Evolutionary conservation across 1,284 basidiomycete genomes (phyloP).

Genomic region (Cronartium quercuum): DNA sequence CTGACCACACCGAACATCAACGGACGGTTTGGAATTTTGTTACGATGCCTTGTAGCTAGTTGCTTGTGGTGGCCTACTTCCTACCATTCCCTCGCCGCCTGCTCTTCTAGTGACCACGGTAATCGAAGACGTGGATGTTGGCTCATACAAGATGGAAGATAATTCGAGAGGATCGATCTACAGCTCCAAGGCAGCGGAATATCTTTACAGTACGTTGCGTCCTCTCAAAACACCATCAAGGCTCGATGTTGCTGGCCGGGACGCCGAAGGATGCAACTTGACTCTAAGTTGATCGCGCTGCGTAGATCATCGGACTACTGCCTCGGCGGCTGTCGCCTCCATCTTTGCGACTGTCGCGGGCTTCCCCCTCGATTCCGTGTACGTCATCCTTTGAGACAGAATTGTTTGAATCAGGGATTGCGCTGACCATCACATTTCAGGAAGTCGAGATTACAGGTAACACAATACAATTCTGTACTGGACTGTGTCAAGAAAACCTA

Average conservation of each 20-base stretch:
- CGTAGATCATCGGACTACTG: slow-evolving; percentile 26
- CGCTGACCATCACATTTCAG: too few relatives aligned
- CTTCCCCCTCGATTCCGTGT: slow-evolving; percentile 35
- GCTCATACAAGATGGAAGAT: neutral
- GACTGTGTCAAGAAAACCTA: slow-evolving; percentile 37
- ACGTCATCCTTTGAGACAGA: too few relatives aligned
- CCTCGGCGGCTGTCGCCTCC: slow-evolving; percentile 32
- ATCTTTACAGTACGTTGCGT: neutral
- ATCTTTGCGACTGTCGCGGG: slow-evolving; percentile 34
- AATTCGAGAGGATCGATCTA: neutral
- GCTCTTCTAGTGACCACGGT: too few relatives aligned
- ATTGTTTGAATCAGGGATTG: too few relatives aligned
- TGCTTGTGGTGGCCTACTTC: too few relatives aligned
- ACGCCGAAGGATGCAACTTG: too few relatives aligned
- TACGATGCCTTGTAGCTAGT: too few relatives aligned
- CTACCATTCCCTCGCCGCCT: too few relatives aligned
- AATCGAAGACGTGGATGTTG: neutral
- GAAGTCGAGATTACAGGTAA: slow-evolving; percentile 37
- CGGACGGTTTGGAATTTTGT: too few relatives aligned
- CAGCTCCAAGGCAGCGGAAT: neutral
- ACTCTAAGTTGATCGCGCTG: neutral
- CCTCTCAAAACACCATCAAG: neutral
- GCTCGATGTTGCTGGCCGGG: neutral
- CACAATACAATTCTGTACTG: slow-evolving; percentile 25
- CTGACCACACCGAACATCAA: too few relatives aligned